phyloP scores from a whole-genome alignment of 192 early-diverging fungal genomes.

The Linnemannia elongata region DNA sequence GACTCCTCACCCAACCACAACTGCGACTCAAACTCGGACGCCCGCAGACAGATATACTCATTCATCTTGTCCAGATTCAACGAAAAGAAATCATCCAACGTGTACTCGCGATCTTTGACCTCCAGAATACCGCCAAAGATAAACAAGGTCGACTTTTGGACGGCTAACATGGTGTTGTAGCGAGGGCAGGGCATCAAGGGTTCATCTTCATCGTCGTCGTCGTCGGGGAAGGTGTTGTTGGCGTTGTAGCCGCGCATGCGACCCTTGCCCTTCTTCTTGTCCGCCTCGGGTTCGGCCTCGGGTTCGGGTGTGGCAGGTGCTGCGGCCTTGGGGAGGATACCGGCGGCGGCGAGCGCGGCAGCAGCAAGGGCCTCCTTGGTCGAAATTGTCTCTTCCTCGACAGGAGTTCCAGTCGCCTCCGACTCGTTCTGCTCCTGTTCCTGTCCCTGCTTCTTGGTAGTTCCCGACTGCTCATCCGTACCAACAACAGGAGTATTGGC shows the following conservation, averaged over 20 bases:
- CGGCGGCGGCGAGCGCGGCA: constrained; percentile 48
- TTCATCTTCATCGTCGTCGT: constrained; percentile 49
- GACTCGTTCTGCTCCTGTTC: not conserved
- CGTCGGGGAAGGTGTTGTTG: not conserved
- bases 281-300: not conserved
- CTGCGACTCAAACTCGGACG: constrained; percentile 61
- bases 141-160: constrained; percentile 66
- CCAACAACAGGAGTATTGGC: not conserved
- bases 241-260: not conserved
- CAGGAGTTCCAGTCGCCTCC: constrained; percentile 12
- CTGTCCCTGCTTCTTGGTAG: constrained; percentile 4
- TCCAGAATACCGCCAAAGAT: constrained; percentile 79
- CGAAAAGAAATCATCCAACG: constrained; percentile 72
- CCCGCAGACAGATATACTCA: constrained; percentile 66
- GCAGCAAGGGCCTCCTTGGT: constrained; percentile 50
- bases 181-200: constrained; percentile 67
- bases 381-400: not conserved
- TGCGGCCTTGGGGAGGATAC: constrained; percentile 42
- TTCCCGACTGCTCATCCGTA: not conserved
- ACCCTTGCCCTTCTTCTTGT: constrained; percentile 17
- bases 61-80: constrained; percentile 76
- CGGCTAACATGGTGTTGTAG: constrained; percentile 77
- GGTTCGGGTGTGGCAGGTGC: constrained; percentile 3
- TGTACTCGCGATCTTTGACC: constrained; percentile 71
- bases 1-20: constrained; percentile 66